Base-by-base conservation (phyloP, 2,329 filamentous ascomycete genomes). In the Xylaria arbuscula region DNA sequence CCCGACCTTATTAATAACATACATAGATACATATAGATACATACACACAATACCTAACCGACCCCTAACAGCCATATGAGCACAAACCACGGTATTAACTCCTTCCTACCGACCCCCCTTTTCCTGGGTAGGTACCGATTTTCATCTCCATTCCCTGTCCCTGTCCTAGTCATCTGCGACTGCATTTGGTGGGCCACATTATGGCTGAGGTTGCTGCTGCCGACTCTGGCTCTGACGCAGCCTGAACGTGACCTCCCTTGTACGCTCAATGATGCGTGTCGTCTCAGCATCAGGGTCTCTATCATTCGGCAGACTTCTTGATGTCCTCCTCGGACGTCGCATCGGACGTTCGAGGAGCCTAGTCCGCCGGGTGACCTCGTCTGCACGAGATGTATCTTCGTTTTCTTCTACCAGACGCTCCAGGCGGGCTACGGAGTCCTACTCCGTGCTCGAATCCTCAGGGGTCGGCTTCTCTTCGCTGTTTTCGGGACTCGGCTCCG, bases 391-490 rank as follows among this genome's bases (percentile, higher is more conserved):
- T 22, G 56, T 3, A 8, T 70, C 57, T 9, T 59, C 36, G 28
- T 74, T 69, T 56, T 62, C 19, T 28, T 70, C 64, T 61, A 72
- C 71, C 47, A 75, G 62, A 60, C 56, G 64, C 56, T 73, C 70
- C 32, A 73, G 70, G 63, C 48, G 40, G 42, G 60, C 51, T 24
- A 64, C 70, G 69, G 69, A 66, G 42, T 74, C 65, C 76, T 77
- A 77, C 53, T 72, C 75, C 68, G 70, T 66, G 70, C 67, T 66
- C 34, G 54, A 34, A 50, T 69, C 68, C 50, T 70, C 71, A 9
- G 65, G 60, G 22, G 56, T 58, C 19, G 72, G 50, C 34, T 66
- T 63, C 61, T 73, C 70, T 40, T 67, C 63, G 24, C 6, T 47
- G 36, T 66, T 45, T 36, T 59, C 64, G 17, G 58, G 32, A 36